phyloP scores from a whole-genome alignment of 2,329 filamentous ascomycete genomes.

The Neocucurbitaria cava region DNA sequence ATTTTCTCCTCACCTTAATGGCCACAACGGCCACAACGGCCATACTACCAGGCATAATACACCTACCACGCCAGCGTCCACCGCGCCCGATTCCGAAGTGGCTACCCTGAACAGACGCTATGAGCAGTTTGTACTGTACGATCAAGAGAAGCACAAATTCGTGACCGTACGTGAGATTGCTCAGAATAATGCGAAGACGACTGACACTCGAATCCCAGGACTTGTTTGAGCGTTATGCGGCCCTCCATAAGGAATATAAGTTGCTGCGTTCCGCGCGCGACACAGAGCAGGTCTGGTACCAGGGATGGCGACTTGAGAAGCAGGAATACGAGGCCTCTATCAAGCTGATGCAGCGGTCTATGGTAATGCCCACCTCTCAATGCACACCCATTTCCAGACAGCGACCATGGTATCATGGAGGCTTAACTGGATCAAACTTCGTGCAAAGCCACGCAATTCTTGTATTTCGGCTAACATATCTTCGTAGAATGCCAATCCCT shows the following conservation, averaged over 20 bases:
- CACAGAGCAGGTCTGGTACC: constrained; percentile 28
- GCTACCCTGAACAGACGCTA: constrained; percentile 37
- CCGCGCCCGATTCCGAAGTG: constrained; percentile 7
- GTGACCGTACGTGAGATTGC: constrained; percentile 34
- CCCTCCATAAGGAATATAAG: constrained; percentile 41
- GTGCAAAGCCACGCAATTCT: background rate
- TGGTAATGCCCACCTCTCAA: constrained; percentile 24
- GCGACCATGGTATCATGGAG: background rate
- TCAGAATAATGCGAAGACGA: background rate
- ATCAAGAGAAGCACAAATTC: constrained; percentile 42
- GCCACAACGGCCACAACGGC: constrained; percentile 12
- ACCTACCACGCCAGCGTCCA: constrained; percentile 1
- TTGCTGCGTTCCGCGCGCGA: constrained; percentile 32
- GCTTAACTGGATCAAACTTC: background rate
- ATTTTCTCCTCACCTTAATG: constrained; percentile 15
- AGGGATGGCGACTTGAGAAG: constrained; percentile 30
- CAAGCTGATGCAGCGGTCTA: constrained; percentile 25
- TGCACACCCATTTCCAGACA: background rate
- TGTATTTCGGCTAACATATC: background rate
- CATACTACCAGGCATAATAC: background rate
- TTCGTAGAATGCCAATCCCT: constrained; percentile 52
- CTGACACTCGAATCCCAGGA: constrained; percentile 39
- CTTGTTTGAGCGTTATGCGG: constrained; percentile 50
- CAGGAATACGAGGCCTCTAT: constrained; percentile 24
- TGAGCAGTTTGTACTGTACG: constrained; percentile 36